Conservation (phyloP, 768 basidiomycete genomes). For the Tricholoma terreum region DNA sequence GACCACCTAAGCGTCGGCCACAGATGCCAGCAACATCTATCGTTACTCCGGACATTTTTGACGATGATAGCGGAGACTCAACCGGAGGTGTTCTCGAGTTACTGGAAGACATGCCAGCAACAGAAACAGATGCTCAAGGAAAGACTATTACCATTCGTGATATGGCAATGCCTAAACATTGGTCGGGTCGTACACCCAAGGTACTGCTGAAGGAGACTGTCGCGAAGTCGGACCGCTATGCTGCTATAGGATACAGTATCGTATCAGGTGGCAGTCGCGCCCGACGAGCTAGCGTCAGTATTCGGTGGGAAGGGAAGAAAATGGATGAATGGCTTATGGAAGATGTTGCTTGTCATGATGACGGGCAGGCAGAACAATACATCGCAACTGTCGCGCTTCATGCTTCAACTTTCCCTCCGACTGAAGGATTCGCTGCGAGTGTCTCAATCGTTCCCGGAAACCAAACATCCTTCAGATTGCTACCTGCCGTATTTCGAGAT, state of each 20-base stretch:
- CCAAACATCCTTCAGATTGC: constrained; percentile 66
- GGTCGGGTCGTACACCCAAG: constrained; percentile 81
- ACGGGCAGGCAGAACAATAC: constrained; percentile 85
- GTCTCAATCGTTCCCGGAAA: constrained; percentile 41
- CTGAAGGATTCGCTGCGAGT: constrained; percentile 63
- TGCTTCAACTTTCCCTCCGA: constrained; percentile 61
- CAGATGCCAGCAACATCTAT: constrained; percentile 6
- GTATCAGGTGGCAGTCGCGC: constrained; percentile 74
- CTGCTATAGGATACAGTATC: constrained; percentile 62
- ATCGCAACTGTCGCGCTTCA: constrained; percentile 85
- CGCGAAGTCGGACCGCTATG: constrained; percentile 67
- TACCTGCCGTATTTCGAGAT: constrained; percentile 83
- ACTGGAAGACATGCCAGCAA: constrained; percentile 60
- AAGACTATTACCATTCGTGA: constrained; percentile 55
- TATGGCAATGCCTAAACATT: constrained; percentile 81
- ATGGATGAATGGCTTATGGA: constrained; percentile 77
- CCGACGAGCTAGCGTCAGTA: constrained; percentile 64
- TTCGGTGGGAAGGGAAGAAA: constrained; percentile 69
- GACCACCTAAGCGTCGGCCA: constrained; percentile 17
- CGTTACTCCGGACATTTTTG: constrained; percentile 44
- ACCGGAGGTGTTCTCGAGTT: constrained; percentile 69
- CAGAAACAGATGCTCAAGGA: constrained; percentile 55
- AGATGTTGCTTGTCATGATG: constrained; percentile 75
- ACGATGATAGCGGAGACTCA: constrained; percentile 47
- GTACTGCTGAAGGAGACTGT: constrained; percentile 65